Base-by-base conservation (phyloP, 805 yeast genomes). In the Zygoascus biomembranicola region DNA sequence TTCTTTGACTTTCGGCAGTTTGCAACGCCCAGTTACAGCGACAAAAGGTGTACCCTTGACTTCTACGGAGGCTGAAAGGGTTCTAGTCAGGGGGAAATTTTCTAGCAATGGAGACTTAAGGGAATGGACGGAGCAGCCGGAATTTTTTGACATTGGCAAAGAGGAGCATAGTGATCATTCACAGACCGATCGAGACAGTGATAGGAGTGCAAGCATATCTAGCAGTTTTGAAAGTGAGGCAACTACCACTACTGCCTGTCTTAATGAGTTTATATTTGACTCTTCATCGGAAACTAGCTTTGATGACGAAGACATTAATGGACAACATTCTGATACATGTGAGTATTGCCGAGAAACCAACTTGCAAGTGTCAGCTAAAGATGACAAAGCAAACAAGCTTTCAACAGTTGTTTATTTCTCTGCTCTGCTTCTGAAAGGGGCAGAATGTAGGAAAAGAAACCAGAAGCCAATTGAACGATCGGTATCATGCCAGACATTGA, bases 81-180 rank as follows among this genome's bases (percentile, higher is more conserved):
- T 51, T 2, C 28, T 51, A 8, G 49, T 43, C 8, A 31, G 50
- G 19, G 54, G 54, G 13, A 32, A 39, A 32, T 50, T 50, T 32
- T 43, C 53, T 14, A 44, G 49, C 43, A 28, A 31, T 8, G 53
- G 53, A 14, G 31, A 28, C 26, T 37, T 51, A 18, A 16, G 14
- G 37, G 54, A 51, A 10, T 45, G 46, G 46, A 26, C 16, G 28
- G 39, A 37, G 20, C 49, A 45, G 50, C 46, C 50, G 31, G 46
- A 46, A 45, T 45, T 51, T 16, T 50, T 51, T 51, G 53, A 45
- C 14, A 13, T 18, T 43, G 14, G 26, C 14, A 18, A 26, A 5
- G 16, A 10, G n/a, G 35, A 23, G 14, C 32, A 5, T 4, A 44
- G 35, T 28, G 5, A 23, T 28, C 2, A 13, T 28, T 44, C 47